phyloP scores from a whole-genome alignment of 441 rosid genomes.

The Flueggea neowawraea region DNA sequence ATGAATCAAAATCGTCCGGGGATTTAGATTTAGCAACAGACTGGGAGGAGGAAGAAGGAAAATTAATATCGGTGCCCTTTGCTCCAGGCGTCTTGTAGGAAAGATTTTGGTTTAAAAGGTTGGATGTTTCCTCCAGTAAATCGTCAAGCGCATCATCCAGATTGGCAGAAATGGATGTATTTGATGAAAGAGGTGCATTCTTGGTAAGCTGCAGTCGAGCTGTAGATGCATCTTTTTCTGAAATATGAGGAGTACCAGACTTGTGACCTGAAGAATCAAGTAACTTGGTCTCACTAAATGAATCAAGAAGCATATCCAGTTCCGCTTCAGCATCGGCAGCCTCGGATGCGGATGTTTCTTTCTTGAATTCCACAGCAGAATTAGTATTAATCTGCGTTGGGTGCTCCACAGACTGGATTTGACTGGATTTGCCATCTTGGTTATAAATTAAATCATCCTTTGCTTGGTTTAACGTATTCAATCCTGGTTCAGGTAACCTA shows the following conservation, averaged over 20 bases:
- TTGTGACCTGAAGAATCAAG: slow-evolving; percentile 18
- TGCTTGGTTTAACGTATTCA: slow-evolving; percentile 50
- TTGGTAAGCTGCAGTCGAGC: slow-evolving; percentile 14
- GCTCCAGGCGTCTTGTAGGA: slow-evolving; percentile 5
- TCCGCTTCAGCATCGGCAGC: slow-evolving; percentile 60
- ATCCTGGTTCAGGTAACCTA: slow-evolving; percentile 7
- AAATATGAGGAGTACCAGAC: slow-evolving; percentile 5
- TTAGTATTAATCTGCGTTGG: no score
- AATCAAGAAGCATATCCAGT: slow-evolving; percentile 61
- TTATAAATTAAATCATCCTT: slow-evolving; percentile 6
- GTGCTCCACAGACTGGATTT: no score
- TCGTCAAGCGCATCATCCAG: slow-evolving; percentile 54
- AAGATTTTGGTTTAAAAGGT: slow-evolving; percentile 16
- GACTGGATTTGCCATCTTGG: no score
- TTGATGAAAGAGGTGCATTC: slow-evolving; percentile 20
- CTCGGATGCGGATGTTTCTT: slow-evolving; percentile 25
- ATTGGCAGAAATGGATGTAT: slow-evolving; percentile 19
- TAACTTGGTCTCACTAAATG: slow-evolving; percentile 33
- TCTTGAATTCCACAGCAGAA: no score
- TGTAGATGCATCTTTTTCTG: slow-evolving; percentile 9
- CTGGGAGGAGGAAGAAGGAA: slow-evolving; percentile 23
- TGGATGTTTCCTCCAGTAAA: slow-evolving; percentile 51
- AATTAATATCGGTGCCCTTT: slow-evolving; percentile 6
- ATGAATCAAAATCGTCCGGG: slow-evolving; percentile 78
- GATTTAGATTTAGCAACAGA: slow-evolving; percentile 39